A percentile compares a stretch with the other conserved stretches of the same genome.
Conservation (phyloP, 169 alveolate genomes). For the Neospora caninum region DNA sequence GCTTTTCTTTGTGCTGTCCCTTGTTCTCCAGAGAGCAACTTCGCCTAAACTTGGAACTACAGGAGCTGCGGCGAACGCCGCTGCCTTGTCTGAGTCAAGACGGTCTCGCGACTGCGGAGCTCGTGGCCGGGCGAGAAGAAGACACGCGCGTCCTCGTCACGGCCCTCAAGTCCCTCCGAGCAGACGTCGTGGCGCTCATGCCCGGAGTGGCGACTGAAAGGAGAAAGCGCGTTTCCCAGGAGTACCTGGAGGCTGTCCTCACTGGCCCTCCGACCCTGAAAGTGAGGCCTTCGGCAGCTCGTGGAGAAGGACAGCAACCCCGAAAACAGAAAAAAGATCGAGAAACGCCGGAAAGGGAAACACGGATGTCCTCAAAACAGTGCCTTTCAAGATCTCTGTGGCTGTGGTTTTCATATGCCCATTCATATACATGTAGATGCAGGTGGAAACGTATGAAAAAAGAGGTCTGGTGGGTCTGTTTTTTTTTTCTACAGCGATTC, state of each 20-base stretch:
- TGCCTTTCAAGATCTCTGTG: no score
- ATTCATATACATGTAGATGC: no score
- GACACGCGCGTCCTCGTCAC: constrained; percentile 16
- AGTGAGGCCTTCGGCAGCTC: no score
- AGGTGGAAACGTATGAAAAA: no score
- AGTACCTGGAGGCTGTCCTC: not conserved
- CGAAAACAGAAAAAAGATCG: no score
- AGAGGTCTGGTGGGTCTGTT: no score
- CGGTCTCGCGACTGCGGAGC: not conserved
- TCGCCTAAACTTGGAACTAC: constrained; percentile 21
- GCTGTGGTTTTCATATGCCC: no score
- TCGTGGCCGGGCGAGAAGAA: not conserved
- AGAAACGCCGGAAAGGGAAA: no score
- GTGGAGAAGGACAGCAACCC: no score
- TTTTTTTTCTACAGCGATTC: no score
- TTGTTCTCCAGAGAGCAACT: not conserved
- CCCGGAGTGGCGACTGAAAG: constrained; percentile 2
- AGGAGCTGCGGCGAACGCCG: not conserved
- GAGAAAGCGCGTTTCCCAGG: not conserved
- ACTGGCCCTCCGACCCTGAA: not conserved
- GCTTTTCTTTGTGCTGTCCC: not conserved
- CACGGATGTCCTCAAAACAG: no score
- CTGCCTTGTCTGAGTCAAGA: not conserved
- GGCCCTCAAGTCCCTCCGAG: not conserved
- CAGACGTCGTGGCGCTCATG: not conserved